Conservation (phyloP, 306 rosid genomes). For the Citrullus colocynthis region DNA sequence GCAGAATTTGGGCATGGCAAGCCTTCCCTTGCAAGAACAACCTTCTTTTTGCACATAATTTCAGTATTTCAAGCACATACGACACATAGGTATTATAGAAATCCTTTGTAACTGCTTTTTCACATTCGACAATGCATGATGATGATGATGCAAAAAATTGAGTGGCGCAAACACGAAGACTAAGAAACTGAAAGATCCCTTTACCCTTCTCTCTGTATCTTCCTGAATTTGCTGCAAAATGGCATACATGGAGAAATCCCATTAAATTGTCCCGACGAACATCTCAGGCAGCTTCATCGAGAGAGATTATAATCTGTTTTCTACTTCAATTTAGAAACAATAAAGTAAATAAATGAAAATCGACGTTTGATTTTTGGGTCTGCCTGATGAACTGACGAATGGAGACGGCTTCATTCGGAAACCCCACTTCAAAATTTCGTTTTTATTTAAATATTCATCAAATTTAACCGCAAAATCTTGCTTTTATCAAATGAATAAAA, state of each 20-base stretch:
- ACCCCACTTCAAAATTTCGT: too few species aligned
- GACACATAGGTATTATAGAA: slow-evolving; percentile 16
- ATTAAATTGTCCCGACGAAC: background rate
- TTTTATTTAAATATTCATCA: too few species aligned
- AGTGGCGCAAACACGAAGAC: slow-evolving; percentile 11
- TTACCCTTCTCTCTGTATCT: slow-evolving; percentile 8
- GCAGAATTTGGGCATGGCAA: slow-evolving; percentile 52
- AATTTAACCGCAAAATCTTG: too few species aligned
- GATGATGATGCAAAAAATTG: slow-evolving; percentile 24
- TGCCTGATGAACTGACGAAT: too few species aligned
- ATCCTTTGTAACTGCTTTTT: slow-evolving; percentile 10
- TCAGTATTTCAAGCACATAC: slow-evolving; percentile 39
- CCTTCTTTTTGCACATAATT: slow-evolving; percentile 39
- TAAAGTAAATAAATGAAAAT: too few species aligned
- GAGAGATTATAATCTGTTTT: too few species aligned
- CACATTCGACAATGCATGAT: slow-evolving; percentile 15
- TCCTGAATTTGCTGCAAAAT: slow-evolving; percentile 23
- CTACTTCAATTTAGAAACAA: background rate
- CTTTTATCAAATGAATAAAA: too few species aligned
- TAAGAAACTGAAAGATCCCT: slow-evolving; percentile 6
- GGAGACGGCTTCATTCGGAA: too few species aligned
- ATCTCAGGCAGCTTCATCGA: background rate
- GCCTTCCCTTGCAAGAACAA: slow-evolving; percentile 37
- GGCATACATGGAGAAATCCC: slow-evolving; percentile 7
- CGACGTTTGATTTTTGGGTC: background rate